A percentile compares a stretch with the other conserved stretches of the same genome.
phyloP scores from a whole-genome alignment of 495 filamentous ascomycete species.

The Cercophora sp. region DNA sequence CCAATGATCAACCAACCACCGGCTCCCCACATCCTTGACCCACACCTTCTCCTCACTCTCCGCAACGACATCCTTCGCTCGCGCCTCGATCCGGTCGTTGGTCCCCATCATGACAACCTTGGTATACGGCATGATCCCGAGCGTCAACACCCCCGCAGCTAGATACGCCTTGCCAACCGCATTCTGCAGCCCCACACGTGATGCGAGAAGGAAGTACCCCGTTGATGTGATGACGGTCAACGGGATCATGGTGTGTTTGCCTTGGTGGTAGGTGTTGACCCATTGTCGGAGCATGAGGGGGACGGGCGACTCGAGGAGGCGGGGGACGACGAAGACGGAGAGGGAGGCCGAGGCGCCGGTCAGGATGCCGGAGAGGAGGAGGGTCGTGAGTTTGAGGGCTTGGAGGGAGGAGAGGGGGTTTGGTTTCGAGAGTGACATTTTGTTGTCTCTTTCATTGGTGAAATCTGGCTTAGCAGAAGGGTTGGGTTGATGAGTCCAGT shows the following conservation, averaged over 20 bases:
- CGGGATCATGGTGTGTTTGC: conserved; percentile 30
- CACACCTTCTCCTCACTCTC: background rate
- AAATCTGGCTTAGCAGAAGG: background rate
- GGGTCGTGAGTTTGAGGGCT: conserved; percentile 42
- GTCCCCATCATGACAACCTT: conserved; percentile 38
- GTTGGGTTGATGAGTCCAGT: background rate
- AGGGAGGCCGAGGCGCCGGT: conserved; percentile 39
- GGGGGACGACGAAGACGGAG: conserved; percentile 44
- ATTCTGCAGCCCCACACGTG: conserved; percentile 5
- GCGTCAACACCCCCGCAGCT: conserved; percentile 36
- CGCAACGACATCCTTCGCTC: conserved; percentile 6
- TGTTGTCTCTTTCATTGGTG: background rate
- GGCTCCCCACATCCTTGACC: conserved; percentile 23
- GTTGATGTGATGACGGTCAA: conserved; percentile 29
- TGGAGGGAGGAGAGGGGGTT: conserved; percentile 29
- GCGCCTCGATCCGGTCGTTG: conserved; percentile 36
- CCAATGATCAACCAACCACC: conserved; percentile 52
- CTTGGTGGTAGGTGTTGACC: conserved; percentile 32
- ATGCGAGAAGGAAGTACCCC: conserved; percentile 43
- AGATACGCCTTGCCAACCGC: conserved; percentile 42
- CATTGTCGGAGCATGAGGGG: conserved; percentile 52
- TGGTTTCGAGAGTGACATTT: conserved; percentile 10
- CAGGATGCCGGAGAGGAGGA: conserved; percentile 42
- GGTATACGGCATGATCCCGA: conserved; percentile 50
- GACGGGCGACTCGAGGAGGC: conserved; percentile 49